phyloP scores from a whole-genome alignment of 1,139 yeast species.

The Pichia sp. region DNA sequence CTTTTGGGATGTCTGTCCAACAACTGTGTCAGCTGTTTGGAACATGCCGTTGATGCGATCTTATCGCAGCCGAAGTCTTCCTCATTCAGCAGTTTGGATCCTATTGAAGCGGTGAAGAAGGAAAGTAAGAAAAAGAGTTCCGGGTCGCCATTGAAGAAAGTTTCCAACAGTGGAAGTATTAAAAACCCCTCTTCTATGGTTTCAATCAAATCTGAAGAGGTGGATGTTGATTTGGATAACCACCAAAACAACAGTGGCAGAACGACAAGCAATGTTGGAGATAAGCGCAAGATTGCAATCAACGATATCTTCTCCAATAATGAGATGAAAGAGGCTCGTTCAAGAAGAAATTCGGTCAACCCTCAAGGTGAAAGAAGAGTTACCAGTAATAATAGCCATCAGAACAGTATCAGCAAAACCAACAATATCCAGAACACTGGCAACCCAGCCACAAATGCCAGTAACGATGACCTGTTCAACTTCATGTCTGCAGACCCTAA shows the following conservation, averaged over 20 bases:
- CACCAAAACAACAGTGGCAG: background rate
- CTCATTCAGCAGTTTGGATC: background rate
- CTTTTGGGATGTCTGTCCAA: constrained; percentile 60
- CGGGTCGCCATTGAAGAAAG: constrained; percentile 22
- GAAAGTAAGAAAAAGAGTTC: constrained; percentile 20
- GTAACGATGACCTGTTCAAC: constrained; percentile 5
- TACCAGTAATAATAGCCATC: background rate
- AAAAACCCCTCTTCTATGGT: background rate
- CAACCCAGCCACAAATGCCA: background rate
- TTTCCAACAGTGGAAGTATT: constrained; percentile 3
- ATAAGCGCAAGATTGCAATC: constrained; percentile 22
- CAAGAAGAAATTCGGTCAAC: background rate
- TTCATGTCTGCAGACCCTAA: constrained; percentile 10
- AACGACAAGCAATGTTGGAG: background rate
- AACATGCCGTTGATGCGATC: constrained; percentile 53
- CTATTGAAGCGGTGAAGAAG: constrained; percentile 16
- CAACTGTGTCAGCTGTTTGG: constrained; percentile 53
- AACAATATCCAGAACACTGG: background rate
- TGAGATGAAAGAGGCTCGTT: background rate
- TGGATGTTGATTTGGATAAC: background rate
- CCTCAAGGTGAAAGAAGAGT: background rate
- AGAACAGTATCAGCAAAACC: background rate
- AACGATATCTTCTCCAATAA: constrained; percentile 30
- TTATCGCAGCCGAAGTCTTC: constrained; percentile 34
- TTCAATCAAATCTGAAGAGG: background rate